Base-by-base conservation (phyloP, 352 stramenopile genomes). In the Phytophthora fragariae region DNA sequence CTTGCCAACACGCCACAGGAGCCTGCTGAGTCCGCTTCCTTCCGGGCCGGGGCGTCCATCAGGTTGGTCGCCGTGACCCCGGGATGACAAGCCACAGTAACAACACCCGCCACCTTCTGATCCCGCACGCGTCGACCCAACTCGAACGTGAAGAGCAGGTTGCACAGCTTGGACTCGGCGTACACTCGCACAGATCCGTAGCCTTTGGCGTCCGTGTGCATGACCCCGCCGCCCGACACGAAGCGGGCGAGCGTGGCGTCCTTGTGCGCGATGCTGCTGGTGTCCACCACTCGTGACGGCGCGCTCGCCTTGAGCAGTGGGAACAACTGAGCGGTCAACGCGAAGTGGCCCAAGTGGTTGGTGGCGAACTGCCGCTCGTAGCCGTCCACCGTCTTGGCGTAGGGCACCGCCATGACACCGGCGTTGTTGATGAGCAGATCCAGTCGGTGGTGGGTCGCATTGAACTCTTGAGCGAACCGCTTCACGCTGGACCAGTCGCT, bases 141-240 rank as follows among this genome's bases (percentile, higher is more conserved):
- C 62, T 91, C 79, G 2, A 70, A 56, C n/a, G 82, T 83, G 66
- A 90, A 90, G 6, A 92, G 61, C 10, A 90, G 15, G 66, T 90
- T 91, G 50, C 57, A 74, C 7, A 91, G 53, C 72, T 92, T 92
- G 2, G 81, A 79, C 33, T 83, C 73, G 1, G 31, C 4, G 64
- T 93, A 91, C 10, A 77, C 78, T 0, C 60, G 46, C 21, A 44
- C 62, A 0, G 56, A 19, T 11, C 35, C 61, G 63, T 86, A 86
- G 0, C n/a, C 49, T 27, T 65, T 52, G 5, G 50, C 64, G 14
- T 57, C 35, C 8, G 50, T 1, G 24, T 65, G 61, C 57, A 71
- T 73, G 35, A 73, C 77, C 4, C 15, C 21, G 8, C 53, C 52
- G 4, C 59, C 70, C 8, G 58, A 59, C 7, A 35, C 68, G 31